phyloP scores from a whole-genome alignment of 192 early-diverging fungal genomes.

The Linnemannia hyalina region DNA sequence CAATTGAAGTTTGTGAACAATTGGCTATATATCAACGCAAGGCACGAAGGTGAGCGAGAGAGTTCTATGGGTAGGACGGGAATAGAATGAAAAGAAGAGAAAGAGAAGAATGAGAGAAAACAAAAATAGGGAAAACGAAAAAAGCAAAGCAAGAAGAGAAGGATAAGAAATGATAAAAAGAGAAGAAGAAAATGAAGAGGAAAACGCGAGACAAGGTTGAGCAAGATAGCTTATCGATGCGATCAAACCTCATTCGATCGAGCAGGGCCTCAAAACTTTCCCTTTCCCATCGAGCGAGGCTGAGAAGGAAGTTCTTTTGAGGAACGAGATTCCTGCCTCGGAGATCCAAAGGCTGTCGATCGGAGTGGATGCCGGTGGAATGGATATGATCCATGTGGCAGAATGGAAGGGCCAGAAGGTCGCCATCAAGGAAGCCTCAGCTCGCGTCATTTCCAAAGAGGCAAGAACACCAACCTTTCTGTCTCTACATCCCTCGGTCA shows the following conservation, averaged over 20 bases:
- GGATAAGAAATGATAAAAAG: too few relatives aligned
- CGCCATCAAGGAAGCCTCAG: conserved; percentile 45
- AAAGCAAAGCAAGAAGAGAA: too few relatives aligned
- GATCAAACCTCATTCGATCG: conserved; percentile 21
- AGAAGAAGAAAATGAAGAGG: too few relatives aligned
- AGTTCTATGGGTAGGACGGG: background rate
- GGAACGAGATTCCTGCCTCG: conserved; percentile 31
- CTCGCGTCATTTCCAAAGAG: conserved; percentile 45
- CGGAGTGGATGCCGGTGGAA: conserved; percentile 48
- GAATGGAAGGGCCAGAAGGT: conserved; percentile 51
- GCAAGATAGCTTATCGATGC: too few relatives aligned
- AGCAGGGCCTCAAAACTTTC: conserved; percentile 28
- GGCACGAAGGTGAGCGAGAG: too few relatives aligned
- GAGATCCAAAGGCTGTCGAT: conserved; percentile 51
- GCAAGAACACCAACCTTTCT: conserved; percentile 4
- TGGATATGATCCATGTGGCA: conserved; percentile 46
- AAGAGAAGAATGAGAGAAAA: too few relatives aligned
- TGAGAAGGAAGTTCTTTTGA: conserved; percentile 20
- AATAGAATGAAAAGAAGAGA: too few relatives aligned
- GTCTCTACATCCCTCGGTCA: background rate
- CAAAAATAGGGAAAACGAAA: too few relatives aligned
- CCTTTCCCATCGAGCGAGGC: conserved; percentile 21
- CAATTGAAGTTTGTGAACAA: background rate
- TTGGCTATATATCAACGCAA: too few relatives aligned
- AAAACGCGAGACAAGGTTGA: too few relatives aligned